phyloP scores from a whole-genome alignment of 202 grass and related monocot genomes.

The Setaria italica region DNA sequence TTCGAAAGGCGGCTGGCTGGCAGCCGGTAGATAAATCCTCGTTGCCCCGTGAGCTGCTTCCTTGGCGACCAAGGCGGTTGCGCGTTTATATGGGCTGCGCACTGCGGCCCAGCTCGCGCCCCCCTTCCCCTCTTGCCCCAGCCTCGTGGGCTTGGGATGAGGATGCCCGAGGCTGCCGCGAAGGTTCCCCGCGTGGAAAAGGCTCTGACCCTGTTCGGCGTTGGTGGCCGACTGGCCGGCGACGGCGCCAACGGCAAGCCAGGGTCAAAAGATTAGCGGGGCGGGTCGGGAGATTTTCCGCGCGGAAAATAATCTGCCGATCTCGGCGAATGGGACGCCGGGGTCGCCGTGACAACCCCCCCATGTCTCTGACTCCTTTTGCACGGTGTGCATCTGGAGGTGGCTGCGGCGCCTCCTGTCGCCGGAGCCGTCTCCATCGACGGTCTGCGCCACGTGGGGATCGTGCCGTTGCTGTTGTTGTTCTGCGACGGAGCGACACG shows the following conservation, averaged over 20 bases:
- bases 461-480: not conserved
- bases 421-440: not conserved
- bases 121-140: not conserved
- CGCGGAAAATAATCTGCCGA: not conserved
- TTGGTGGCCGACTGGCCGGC: not conserved
- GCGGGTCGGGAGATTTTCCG: slow-evolving; percentile 4
- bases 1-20: slow-evolving; percentile 38
- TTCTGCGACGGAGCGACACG: too few species aligned
- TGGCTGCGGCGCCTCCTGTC: not conserved
- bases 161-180: slow-evolving; percentile 21
- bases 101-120: not conserved
- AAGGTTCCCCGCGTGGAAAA: slow-evolving; percentile 55
- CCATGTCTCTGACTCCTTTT: slow-evolving; percentile 13
- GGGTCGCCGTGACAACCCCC: slow-evolving; percentile 18
- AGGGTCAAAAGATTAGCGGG: slow-evolving; percentile 23
- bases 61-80: slow-evolving; percentile 42
- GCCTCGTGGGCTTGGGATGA: slow-evolving; percentile 34
- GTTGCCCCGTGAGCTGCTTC: slow-evolving; percentile 22
- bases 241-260: not conserved
- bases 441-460: slow-evolving; percentile 20
- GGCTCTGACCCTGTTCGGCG: slow-evolving; percentile 19
- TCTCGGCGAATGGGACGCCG: slow-evolving; percentile 32
- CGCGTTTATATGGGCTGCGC: slow-evolving; percentile 43
- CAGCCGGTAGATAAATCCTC: slow-evolving; percentile 1
- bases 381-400: not conserved